Conservation (phyloP, 768 basidiomycete genomes). For the Lactifluus piperatus region DNA sequence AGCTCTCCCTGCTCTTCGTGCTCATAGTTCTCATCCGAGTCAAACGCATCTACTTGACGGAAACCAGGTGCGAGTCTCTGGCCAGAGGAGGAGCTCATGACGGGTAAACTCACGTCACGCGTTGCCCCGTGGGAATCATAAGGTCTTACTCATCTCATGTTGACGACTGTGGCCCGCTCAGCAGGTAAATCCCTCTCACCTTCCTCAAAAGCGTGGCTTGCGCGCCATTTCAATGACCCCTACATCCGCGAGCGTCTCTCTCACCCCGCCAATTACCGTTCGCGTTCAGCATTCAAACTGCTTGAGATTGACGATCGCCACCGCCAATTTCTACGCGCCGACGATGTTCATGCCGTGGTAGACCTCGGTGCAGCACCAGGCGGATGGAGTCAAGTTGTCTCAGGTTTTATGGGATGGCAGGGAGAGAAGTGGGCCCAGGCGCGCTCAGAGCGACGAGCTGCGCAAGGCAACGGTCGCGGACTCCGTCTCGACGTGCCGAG, state of each 20-base stretch:
- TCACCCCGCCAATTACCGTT: slow-evolving; percentile 47
- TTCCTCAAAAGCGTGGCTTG: slow-evolving; percentile 55
- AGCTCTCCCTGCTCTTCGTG: slow-evolving; percentile 28
- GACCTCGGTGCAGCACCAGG: slow-evolving; percentile 92
- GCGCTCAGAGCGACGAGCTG: not conserved
- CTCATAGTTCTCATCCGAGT: slow-evolving; percentile 58
- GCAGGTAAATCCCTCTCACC: slow-evolving; percentile 9
- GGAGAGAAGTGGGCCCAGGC: slow-evolving; percentile 19
- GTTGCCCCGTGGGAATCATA: not conserved
- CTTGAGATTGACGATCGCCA: slow-evolving; percentile 61
- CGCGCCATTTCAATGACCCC: slow-evolving; percentile 61
- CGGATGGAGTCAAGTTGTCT: slow-evolving; percentile 87
- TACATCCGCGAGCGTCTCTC: slow-evolving; percentile 52
- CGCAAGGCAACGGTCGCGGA: not conserved
- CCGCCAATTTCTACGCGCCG: slow-evolving; percentile 41
- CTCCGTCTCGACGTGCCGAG: not conserved
- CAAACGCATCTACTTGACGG: slow-evolving; percentile 58
- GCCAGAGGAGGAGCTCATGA: slow-evolving; percentile 3
- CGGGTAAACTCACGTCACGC: not conserved
- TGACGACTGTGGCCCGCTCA: not conserved
- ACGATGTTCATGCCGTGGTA: slow-evolving; percentile 54
- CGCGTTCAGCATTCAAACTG: slow-evolving; percentile 90
- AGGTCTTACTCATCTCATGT: not conserved
- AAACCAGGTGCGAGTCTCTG: slow-evolving; percentile 45
- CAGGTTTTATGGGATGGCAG: slow-evolving; percentile 49